Evolutionary conservation across 192 early-diverging fungal species (phyloP), one percentile per base, ranked within the genome.

Genomic region (Bifiguratus adelaidae): DNA sequence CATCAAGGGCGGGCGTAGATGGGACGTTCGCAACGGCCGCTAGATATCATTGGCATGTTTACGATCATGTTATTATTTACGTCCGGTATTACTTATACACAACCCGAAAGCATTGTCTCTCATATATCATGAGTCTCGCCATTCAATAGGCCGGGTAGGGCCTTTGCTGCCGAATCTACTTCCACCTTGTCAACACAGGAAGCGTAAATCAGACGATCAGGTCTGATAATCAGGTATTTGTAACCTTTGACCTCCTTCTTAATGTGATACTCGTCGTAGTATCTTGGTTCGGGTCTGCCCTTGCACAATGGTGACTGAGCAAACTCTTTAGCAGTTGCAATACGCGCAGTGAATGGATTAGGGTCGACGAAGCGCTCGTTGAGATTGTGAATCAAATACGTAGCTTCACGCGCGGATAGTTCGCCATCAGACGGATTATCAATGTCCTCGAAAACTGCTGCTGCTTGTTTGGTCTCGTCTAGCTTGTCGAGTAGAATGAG

Each of bases 181-280:
- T 30, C 44, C 3, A 2, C n/a, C 44, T 30, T 45, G n/a, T 45
- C 28, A 5, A 15, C 20, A n/a, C 44, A 45, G 12, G 44, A 19
- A 9, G 27, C 27, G 27, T 30, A 45, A 3, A 45, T 26, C 7
- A 12, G 21, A 15, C 28, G 44, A 5, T 45, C 44, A 3, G 44
- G 44, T 45, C 44, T 45, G 7, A 45, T 18, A 15, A 45, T 45
- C 22, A 45, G 7, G 20, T 30, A 45, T 19, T 45, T 45, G 28
- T 29, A 4, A 30, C 13, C 13, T 30, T 6, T 12, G 32, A 19
- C 16, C 3, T 29, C 44, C 3, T 45, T 18, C n/a, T 45, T 45
- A 2, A 45, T 45, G 24, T 16, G 26, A 18, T 45, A 30, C 21
- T n/a, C n/a, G n/a, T 45, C 15, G n/a, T 27, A 45, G 13, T 30